A percentile compares a stretch with the other conserved stretches of the same genome.
These are phyloP conservation scores for Cochlearia excelsa DNA, from an alignment of 345 rosid species.

Conservation along the genomic window DNA sequence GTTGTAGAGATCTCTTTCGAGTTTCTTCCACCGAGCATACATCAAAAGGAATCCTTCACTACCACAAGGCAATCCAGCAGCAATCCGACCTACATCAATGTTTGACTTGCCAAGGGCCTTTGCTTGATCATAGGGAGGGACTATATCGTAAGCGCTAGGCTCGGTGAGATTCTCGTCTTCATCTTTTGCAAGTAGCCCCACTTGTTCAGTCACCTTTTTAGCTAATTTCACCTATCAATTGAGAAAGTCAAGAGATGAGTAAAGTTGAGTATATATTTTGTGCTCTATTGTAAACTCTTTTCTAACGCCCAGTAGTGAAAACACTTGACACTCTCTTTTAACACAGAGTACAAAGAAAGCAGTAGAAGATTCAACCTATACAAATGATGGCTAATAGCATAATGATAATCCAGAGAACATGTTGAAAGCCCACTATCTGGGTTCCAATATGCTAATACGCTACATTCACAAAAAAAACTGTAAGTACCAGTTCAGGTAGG, in stretches of 20 bases:
- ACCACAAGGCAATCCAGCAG: constrained; percentile 99
- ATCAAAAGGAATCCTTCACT: constrained; percentile 97
- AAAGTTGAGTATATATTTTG: constrained; percentile 8
- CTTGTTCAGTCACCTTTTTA: constrained; percentile 95
- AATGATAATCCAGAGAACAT: background rate
- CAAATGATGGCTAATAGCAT: background rate
- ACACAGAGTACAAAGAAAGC: background rate
- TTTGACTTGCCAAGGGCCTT: constrained; percentile 97
- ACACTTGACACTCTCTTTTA: background rate
- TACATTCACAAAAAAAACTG: constrained; percentile 2
- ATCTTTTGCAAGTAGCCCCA: constrained; percentile 78
- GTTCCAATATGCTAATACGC: constrained; percentile 18
- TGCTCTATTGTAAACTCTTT: constrained; percentile 2
- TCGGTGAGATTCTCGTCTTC: constrained; percentile 80
- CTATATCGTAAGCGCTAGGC: constrained; percentile 59
- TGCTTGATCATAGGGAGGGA: constrained; percentile 96
- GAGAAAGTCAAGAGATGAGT: constrained; percentile 23
- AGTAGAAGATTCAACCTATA: constrained; percentile 17
- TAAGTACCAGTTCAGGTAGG: constrained; percentile 68
- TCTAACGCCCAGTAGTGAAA: background rate
- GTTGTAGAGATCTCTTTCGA: constrained; percentile 92
- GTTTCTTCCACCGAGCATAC: constrained; percentile 99
- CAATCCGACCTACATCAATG: constrained; percentile 93
- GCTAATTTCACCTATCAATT: constrained; percentile 62
- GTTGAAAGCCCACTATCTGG: background rate